Conservation (phyloP, 164 flowering plant species). For the Vitis rotundifolia region DNA sequence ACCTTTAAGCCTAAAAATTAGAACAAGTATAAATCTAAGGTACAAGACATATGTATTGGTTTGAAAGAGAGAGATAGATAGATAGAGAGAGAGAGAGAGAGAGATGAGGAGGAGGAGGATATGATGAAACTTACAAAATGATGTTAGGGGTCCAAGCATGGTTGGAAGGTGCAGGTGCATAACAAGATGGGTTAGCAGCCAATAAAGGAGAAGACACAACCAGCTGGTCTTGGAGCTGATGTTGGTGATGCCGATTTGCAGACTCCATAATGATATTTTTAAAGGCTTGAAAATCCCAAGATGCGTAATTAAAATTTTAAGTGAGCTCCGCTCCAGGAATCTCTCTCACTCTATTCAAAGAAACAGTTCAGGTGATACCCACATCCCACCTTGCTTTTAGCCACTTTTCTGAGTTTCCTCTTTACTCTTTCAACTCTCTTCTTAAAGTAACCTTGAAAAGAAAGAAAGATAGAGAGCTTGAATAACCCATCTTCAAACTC, state of each 20-base stretch:
- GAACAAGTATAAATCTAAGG: constrained; percentile 3
- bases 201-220: constrained; percentile 42
- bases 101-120: constrained; percentile 12
- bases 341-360: constrained; percentile 41
- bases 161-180: constrained; percentile 35
- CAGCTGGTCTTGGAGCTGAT: constrained; percentile 53
- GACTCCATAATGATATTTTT: constrained; percentile 60
- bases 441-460: constrained; percentile 55
- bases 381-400: constrained; percentile 40
- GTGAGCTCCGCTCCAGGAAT: constrained; percentile 29
- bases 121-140: constrained; percentile 49
- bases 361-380: constrained; percentile 62
- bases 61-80: too few species aligned
- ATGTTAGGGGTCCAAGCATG: constrained; percentile 53
- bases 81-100: constrained; percentile 16
- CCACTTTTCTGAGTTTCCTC: constrained; percentile 46
- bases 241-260: constrained; percentile 64
- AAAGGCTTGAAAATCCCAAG: constrained; percentile 76
- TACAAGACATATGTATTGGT: too few species aligned
- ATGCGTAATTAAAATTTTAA: constrained; percentile 29
- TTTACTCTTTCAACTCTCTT: constrained; percentile 59
- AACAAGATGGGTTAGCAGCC: constrained; percentile 34
- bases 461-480: constrained; percentile 25
- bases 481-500: constrained; percentile 2
- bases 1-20: not conserved